Base-by-base conservation (phyloP, 2,329 filamentous ascomycete genomes). In the Penicillium sp. region DNA sequence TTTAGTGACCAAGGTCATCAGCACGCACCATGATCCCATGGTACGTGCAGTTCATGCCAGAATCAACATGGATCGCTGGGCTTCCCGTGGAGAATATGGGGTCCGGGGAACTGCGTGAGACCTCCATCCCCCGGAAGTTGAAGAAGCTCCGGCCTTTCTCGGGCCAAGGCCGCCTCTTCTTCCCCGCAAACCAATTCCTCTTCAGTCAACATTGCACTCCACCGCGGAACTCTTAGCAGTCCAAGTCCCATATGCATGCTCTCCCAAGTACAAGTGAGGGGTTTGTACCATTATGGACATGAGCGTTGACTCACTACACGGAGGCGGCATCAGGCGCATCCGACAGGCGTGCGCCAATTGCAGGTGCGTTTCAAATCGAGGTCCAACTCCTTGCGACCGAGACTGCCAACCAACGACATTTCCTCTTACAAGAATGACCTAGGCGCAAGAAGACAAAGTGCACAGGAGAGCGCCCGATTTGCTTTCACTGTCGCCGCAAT, bases 281-380 rank as follows among this genome's bases (percentile, higher is more conserved):
- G 54, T 52, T 37, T 11, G 43, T 54, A 51, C 53, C 59, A 42
- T 22, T 3, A 59, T 65, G 53, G 58, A 58, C 4, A 55, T 61
- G 58, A 49, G 54, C 22, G 19, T 57, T n/a, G 60, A 63, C 19
- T 49, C 55, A 13, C 30, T 57, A 13, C 56, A 62, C 14, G 33
- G 30, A 5, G 49, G 49, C 8, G 53, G 58, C 6, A 60, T 65
- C 45, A 71, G 69, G 64, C 69, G 71, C n/a, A 71, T 71, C 26
- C 68, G 71, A 26, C 71, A 71, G 51, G 71, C 71, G 6, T 73
- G 71, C 49, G 68, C 67, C 14, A 71, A 67, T 42, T 73, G 71
- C 63, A 64, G 70, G 70, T 73, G 63, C 7, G 63, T 61, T 22
- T 35, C 37, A 52, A 10, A 33, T 33, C 14, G 25, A 14, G 19